Evolutionary conservation across 768 basidiomycete species (phyloP), one percentile per base, ranked within the genome.

Genomic region (Kwoniella shandongensis): DNA sequence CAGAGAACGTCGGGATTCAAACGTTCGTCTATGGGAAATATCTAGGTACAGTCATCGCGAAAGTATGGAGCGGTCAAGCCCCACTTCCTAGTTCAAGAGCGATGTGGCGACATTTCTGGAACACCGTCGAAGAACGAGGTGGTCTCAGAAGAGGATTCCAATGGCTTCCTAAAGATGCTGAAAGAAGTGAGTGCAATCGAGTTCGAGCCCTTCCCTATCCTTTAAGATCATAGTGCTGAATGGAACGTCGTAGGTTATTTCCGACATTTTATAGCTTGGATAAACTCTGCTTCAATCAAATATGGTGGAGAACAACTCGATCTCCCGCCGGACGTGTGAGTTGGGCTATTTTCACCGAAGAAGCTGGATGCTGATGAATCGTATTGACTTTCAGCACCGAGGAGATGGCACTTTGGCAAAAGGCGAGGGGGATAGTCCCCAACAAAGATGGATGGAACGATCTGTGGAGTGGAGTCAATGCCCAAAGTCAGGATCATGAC

Each of bases 1-100:
- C 38, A 62, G 61, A 47, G 17, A 62, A 57, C 29, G 61, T 57
- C 12, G 50, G 55, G 10, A 62, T 57, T 18, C 61, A 57, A 32
- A 62, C 61, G 1, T 62, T 62, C 35, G 22, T 47, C 6, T 62
- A 57, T 40, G 49, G 55, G 15, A 62, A 57, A 44, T 62, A 62
- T 41, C 39, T 51, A 22, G 49, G 44, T 2, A 38, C 45, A 32
- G 61, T 51, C 4, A 62, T 62, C 15, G 54, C 61, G 6, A 48
- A 47, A 10, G 61, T 62, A 42, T 62, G 61, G 61, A 27, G 26
- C 29, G 61, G 61, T 6, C 41, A 48, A 32, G 61, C 61, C 12
- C 26, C 44, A 20, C 36, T 62, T 30, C 61, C 61, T 1, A 52
- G 22, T 13, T 18, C 44, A 30, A 15, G 5, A 3, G 44, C 35